These are phyloP conservation scores for Trichoderma semiorbis DNA, from an alignment of 2,329 filamentous ascomycete genomes.

Conservation along the genomic window DNA sequence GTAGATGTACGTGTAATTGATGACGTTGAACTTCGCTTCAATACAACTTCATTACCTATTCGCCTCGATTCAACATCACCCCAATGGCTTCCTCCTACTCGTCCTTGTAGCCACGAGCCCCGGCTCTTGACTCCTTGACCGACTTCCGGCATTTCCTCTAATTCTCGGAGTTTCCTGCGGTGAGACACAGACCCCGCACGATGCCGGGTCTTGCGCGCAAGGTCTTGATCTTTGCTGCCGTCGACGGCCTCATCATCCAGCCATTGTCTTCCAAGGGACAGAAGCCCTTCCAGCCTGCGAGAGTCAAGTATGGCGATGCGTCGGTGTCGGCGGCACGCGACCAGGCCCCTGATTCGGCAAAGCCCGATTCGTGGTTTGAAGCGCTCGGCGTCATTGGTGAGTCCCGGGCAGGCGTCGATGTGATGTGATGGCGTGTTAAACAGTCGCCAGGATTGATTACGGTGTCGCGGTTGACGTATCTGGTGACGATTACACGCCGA, in stretches of 20 bases:
- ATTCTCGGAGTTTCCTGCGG: not conserved
- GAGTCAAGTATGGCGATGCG: conserved; percentile 67
- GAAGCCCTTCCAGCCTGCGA: conserved; percentile 54
- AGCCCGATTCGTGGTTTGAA: conserved; percentile 51
- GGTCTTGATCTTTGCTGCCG: conserved; percentile 72
- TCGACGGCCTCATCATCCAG: conserved; percentile 80
- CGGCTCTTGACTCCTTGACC: not conserved
- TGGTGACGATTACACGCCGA: conserved; percentile 81
- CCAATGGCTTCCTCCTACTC: not conserved
- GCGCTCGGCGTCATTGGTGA: conserved; percentile 59
- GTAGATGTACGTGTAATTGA: not conserved
- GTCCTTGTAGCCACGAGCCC: conserved; percentile 6
- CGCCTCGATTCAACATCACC: conserved; percentile 12
- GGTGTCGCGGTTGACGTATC: conserved; percentile 75
- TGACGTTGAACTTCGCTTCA: conserved; percentile 1
- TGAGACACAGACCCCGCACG: conserved; percentile 22
- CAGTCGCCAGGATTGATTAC: conserved; percentile 68
- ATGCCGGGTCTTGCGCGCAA: conserved; percentile 82
- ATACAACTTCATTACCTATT: not conserved
- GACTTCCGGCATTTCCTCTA: not conserved
- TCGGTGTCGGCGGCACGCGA: conserved; percentile 46
- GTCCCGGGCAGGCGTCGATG: conserved; percentile 19
- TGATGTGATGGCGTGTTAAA: not conserved
- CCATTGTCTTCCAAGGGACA: conserved; percentile 61
- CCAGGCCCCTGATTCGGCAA: conserved; percentile 42